These are phyloP conservation scores for Flaveria bidentis DNA, from an alignment of 129 eudicot species.

Conservation along the genomic window DNA sequence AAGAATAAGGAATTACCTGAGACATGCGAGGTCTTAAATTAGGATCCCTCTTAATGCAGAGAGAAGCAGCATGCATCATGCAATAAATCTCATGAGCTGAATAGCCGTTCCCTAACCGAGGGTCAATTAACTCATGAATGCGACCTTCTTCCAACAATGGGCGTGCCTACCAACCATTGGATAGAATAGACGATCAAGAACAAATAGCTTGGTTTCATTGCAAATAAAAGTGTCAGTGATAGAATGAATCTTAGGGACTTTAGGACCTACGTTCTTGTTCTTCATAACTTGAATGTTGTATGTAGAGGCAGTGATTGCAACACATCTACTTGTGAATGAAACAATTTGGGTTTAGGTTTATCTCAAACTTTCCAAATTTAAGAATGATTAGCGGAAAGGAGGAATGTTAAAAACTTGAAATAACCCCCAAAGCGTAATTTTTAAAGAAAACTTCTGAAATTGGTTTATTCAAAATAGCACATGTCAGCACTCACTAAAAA, in stretches of 20 bases:
- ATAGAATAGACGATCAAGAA: background rate
- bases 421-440: background rate
- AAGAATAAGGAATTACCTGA: constrained; percentile 51
- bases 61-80: constrained; percentile 91
- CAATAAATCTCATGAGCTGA: constrained; percentile 74
- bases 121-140: constrained; percentile 70
- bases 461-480: background rate
- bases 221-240: background rate
- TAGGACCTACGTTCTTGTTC: background rate
- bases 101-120: constrained; percentile 61
- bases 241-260: background rate
- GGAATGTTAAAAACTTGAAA: background rate
- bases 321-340: background rate
- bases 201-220: background rate
- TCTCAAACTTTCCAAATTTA: background rate
- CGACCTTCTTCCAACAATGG: constrained; percentile 76
- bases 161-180: constrained; percentile 58
- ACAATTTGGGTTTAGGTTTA: background rate
- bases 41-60: constrained; percentile 93
- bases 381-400: background rate
- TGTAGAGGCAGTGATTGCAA: background rate
- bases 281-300: background rate
- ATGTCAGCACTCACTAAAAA: background rate
- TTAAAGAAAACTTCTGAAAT: background rate
- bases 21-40: constrained; percentile 95